phyloP scores from a whole-genome alignment of 176 grass and related monocot genomes.

The Otatea glauca region DNA sequence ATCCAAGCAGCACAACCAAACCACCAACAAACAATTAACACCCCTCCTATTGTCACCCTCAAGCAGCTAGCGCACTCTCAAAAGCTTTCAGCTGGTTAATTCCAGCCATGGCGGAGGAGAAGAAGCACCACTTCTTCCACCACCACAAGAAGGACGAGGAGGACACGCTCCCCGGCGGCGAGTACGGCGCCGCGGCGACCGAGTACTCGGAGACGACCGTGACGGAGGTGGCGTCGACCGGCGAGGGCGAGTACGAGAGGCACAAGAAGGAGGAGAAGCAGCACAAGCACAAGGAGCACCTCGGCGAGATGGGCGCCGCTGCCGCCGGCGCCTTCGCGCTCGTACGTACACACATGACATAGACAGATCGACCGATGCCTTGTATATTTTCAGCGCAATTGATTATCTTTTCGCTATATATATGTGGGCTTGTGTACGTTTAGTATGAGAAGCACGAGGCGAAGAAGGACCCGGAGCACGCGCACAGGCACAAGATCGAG shows the following conservation, averaged over 20 bases:
- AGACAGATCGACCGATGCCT: too few species aligned
- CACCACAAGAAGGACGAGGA: constrained; percentile 65
- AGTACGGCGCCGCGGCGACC: constrained; percentile 17
- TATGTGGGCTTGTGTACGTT: too few species aligned
- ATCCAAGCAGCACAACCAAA: not conserved
- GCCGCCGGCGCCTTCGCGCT: constrained; percentile 75
- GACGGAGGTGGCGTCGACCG: constrained; percentile 37
- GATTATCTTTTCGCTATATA: too few species aligned
- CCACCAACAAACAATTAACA: not conserved
- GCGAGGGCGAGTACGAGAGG: constrained; percentile 53
- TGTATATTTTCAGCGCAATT: too few species aligned
- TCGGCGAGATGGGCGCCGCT: constrained; percentile 63
- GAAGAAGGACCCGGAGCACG: constrained; percentile 88
- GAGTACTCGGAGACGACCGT: constrained; percentile 52
- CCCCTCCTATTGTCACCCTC: constrained; percentile 8
- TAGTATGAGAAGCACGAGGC: constrained; percentile 94
- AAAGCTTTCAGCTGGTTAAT: too few species aligned
- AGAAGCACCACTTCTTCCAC: constrained; percentile 61
- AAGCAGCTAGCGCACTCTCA: too few species aligned
- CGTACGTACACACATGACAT: constrained; percentile 39
- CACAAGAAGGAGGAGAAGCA: constrained; percentile 84
- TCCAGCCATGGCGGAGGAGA: constrained; percentile 63
- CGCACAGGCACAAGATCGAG: constrained; percentile 79
- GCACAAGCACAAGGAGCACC: constrained; percentile 87
- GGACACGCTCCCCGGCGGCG: constrained; percentile 17